Evolutionary conservation across 2,329 filamentous ascomycete genomes (phyloP).

Genomic region (Colletotrichum orchidophilum): DNA sequence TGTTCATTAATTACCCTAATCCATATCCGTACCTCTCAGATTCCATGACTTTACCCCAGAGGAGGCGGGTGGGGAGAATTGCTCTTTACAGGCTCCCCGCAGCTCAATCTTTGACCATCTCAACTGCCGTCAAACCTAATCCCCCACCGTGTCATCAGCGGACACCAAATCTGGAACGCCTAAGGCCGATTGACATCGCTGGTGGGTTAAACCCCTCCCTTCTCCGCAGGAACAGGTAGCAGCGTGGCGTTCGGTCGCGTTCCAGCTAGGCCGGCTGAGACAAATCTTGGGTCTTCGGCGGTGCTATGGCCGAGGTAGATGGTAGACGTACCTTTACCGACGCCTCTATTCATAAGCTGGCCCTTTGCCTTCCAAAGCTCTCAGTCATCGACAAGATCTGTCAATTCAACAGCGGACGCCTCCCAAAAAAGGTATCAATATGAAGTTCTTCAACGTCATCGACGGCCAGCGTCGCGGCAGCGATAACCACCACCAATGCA

Average conservation of each 20-base stretch:
- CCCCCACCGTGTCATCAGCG: background rate
- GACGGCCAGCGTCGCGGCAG: conserved; percentile 18
- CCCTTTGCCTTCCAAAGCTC: background rate
- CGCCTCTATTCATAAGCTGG: background rate
- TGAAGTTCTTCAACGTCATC: conserved; percentile 27
- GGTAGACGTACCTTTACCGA: background rate
- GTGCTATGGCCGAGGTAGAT: background rate
- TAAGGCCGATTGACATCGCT: background rate
- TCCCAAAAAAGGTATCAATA: background rate
- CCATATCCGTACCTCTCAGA: too few relatives aligned
- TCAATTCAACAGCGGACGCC: background rate
- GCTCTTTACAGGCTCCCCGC: background rate
- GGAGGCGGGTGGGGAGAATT: background rate
- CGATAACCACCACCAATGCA: conserved; percentile 28
- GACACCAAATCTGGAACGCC: background rate
- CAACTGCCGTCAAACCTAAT: conserved; percentile 23
- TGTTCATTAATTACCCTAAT: background rate
- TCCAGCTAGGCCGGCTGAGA: background rate
- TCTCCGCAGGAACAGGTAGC: conserved; percentile 14
- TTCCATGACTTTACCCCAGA: background rate
- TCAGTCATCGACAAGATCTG: background rate
- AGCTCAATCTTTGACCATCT: background rate
- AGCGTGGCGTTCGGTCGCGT: background rate
- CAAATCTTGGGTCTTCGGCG: background rate
- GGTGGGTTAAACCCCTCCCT: conserved; percentile 11